Conservation (phyloP, 352 stramenopile genomes). For the Phytopythium oedochilum region DNA sequence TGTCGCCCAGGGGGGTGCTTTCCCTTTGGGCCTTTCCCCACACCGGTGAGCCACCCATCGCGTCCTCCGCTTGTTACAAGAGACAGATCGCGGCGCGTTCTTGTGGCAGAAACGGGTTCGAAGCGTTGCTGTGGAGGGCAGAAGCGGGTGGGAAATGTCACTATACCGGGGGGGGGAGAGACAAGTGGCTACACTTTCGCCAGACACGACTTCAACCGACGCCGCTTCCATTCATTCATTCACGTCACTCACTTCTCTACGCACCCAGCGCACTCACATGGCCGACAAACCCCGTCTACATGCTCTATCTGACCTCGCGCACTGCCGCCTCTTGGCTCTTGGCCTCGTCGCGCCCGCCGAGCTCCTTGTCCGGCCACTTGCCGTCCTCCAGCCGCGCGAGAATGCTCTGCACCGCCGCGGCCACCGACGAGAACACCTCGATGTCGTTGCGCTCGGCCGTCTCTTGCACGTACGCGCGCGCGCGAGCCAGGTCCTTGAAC, state of each 20-base stretch:
- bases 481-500: conserved; percentile 77
- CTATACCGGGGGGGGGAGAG: no score
- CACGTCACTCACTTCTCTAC: no score
- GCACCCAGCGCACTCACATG: no score
- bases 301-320: not conserved
- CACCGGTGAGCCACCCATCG: conserved; percentile 1
- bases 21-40: not conserved
- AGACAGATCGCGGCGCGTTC: not conserved
- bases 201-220: not conserved
- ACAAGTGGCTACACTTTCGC: not conserved
- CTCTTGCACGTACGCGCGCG: conserved; percentile 77
- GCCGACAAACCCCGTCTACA: not conserved
- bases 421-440: conserved; percentile 64
- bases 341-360: not conserved
- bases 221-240: not conserved
- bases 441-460: conserved; percentile 81
- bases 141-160: no score
- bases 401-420: conserved; percentile 56
- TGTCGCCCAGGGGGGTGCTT: not conserved
- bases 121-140: no score
- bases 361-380: conserved; percentile 4
- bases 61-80: not conserved
- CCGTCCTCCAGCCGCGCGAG: conserved; percentile 40
- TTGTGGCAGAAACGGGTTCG: conserved; percentile 3
- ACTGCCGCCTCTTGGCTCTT: not conserved